Evolutionary conservation across 352 stramenopile genomes (phyloP).

Genomic region (Phytopythium litorale): DNA sequence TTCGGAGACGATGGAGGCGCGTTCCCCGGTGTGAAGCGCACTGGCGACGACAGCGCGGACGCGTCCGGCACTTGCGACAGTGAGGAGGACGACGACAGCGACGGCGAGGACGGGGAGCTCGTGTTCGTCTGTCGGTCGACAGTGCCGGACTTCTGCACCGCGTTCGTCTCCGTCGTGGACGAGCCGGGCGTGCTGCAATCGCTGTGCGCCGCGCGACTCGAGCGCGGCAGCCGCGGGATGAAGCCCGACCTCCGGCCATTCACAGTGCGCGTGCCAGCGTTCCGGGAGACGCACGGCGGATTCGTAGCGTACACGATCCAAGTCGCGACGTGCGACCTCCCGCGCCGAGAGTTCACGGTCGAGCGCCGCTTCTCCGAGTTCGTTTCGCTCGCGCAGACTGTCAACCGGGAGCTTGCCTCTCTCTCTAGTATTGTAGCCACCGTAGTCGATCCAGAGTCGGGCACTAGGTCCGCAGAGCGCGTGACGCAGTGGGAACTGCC

Average conservation of each 20-base stretch:
- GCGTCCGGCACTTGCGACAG: constrained; percentile 17
- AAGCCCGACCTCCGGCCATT: constrained; percentile 33
- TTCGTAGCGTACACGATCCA: constrained; percentile 63
- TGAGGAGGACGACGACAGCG: constrained; percentile 23
- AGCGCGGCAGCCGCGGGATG: background rate
- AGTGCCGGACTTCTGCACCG: constrained; percentile 57
- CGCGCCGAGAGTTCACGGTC: constrained; percentile 41
- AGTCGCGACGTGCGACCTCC: constrained; percentile 32
- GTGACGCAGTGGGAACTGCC: constrained; percentile 62
- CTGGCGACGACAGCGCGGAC: background rate
- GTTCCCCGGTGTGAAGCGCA: constrained; percentile 8
- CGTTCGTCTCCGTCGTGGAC: constrained; percentile 35
- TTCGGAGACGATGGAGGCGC: constrained; percentile 10
- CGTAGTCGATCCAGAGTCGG: constrained; percentile 6
- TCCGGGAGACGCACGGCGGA: constrained; percentile 60
- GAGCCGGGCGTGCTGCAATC: constrained; percentile 9
- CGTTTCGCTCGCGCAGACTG: constrained; percentile 39
- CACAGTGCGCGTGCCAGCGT: constrained; percentile 46
- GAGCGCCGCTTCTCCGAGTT: constrained; percentile 82
- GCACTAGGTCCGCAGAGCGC: constrained; percentile 8
- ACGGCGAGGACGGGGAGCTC: constrained; percentile 52
- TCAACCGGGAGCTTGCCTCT: constrained; percentile 38
- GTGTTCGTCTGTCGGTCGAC: constrained; percentile 61
- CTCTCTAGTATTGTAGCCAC: background rate
- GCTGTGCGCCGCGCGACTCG: constrained; percentile 1